Conservation (phyloP, 1,284 basidiomycete species). For the Porodaedalea pini region DNA sequence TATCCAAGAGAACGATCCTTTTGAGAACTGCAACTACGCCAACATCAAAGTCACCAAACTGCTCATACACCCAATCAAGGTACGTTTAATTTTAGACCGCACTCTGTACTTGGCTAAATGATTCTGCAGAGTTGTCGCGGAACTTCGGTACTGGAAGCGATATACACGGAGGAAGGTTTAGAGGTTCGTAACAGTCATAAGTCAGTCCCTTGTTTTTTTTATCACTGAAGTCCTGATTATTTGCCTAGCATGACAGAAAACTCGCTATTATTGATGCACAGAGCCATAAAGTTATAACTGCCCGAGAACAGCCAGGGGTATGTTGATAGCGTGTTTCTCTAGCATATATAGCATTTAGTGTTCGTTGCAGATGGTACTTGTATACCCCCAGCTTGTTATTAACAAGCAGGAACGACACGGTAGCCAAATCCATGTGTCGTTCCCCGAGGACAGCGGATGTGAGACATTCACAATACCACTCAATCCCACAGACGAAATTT, state of each 20-base stretch:
- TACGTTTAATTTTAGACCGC: slow-evolving; percentile 24
- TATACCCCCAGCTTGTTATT: slow-evolving; percentile 50
- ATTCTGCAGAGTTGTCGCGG: slow-evolving; percentile 56
- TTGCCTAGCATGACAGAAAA: slow-evolving; percentile 56
- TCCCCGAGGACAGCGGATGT: slow-evolving; percentile 55
- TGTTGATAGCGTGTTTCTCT: slow-evolving; percentile 18
- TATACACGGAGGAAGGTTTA: slow-evolving; percentile 59
- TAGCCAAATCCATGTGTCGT: slow-evolving; percentile 49
- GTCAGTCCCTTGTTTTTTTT: slow-evolving; percentile 4
- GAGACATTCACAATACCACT: slow-evolving; percentile 57
- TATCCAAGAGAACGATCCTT: not conserved
- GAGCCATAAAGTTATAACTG: slow-evolving; percentile 56
- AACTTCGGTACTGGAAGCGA: slow-evolving; percentile 51
- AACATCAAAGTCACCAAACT: slow-evolving; percentile 47
- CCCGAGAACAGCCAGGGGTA: slow-evolving; percentile 60
- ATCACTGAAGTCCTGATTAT: not conserved
- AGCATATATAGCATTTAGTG: not conserved
- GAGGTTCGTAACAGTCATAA: slow-evolving; percentile 42
- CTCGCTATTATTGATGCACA: slow-evolving; percentile 63
- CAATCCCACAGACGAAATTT: slow-evolving; percentile 43
- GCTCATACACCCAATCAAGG: slow-evolving; percentile 68
- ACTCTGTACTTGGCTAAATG: slow-evolving; percentile 8
- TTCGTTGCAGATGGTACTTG: slow-evolving; percentile 59
- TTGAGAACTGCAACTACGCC: slow-evolving; percentile 8
- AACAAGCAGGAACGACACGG: slow-evolving; percentile 43